These are phyloP conservation scores for Cutaneotrichosporon mucoides DNA, from an alignment of 1,284 basidiomycete genomes.

Conservation along the genomic window DNA sequence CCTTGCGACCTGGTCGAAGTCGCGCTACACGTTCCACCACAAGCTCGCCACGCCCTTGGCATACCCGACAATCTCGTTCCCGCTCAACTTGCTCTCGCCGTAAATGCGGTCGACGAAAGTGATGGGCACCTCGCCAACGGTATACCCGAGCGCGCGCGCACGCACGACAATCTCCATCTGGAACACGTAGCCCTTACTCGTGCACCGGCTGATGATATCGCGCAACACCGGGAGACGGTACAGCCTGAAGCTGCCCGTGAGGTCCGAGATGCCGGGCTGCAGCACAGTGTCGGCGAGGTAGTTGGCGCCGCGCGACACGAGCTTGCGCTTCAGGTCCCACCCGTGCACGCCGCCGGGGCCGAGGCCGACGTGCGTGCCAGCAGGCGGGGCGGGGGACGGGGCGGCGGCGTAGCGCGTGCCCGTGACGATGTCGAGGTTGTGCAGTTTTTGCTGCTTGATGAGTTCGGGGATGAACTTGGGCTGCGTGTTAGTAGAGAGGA, in stretches of 20 bases:
- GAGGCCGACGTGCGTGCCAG: slow-evolving; percentile 29
- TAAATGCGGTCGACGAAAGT: slow-evolving; percentile 90
- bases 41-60: slow-evolving; percentile 77
- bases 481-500: slow-evolving; percentile 48
- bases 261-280: slow-evolving; percentile 75
- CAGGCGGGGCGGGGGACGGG: slow-evolving; percentile 34
- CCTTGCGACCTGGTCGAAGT: too few relatives aligned
- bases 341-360: slow-evolving; percentile 77
- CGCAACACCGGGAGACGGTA: slow-evolving; percentile 72
- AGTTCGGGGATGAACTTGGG: slow-evolving; percentile 88
- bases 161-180: slow-evolving; percentile 98
- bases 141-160: slow-evolving; percentile 73
- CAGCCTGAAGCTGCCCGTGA: slow-evolving; percentile 80
- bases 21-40: slow-evolving; percentile 58
- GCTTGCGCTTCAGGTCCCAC: slow-evolving; percentile 81
- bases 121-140: slow-evolving; percentile 83
- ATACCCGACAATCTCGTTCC: slow-evolving; percentile 83
- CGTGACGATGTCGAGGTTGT: slow-evolving; percentile 83
- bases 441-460: slow-evolving; percentile 73
- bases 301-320: slow-evolving; percentile 80
- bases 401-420: slow-evolving; percentile 70
- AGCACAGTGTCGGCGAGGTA: slow-evolving; percentile 77
- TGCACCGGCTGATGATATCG: slow-evolving; percentile 74
- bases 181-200: slow-evolving; percentile 87
- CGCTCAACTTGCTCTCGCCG: slow-evolving; percentile 85